These are phyloP conservation scores for Xeromyces bisporus DNA, from an alignment of 495 filamentous ascomycete genomes.

Conservation along the genomic window DNA sequence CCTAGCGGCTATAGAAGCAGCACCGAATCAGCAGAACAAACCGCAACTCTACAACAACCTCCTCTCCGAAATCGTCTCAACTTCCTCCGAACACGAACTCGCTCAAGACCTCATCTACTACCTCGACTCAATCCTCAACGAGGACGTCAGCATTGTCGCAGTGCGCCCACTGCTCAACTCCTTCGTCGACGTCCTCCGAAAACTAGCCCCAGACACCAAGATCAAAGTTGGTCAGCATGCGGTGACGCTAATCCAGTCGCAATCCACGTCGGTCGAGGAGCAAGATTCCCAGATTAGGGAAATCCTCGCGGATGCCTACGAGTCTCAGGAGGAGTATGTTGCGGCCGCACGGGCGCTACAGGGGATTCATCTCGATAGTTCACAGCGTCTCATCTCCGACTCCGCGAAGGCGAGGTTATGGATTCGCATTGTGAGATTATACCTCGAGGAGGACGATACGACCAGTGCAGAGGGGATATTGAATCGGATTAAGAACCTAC, in stretches of 20 bases:
- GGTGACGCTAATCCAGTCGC: conserved; percentile 44
- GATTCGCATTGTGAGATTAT: conserved; percentile 88
- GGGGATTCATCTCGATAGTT: conserved; percentile 73
- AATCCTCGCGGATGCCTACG: conserved; percentile 68
- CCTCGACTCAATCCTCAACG: conserved; percentile 47
- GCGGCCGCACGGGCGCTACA: conserved; percentile 61
- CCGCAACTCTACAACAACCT: conserved; percentile 47
- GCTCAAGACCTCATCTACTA: conserved; percentile 52
- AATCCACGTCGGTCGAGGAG: conserved; percentile 68
- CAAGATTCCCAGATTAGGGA: conserved; percentile 62
- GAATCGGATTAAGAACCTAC: conserved; percentile 83
- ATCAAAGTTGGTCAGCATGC: conserved; percentile 55
- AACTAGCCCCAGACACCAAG: conserved; percentile 41
- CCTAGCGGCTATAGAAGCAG: conserved; percentile 36
- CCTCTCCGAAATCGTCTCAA: conserved; percentile 43
- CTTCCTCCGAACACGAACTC: conserved; percentile 35
- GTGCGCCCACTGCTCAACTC: conserved; percentile 52
- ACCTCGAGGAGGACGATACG: conserved; percentile 87
- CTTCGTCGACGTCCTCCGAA: conserved; percentile 43
- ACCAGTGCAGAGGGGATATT: conserved; percentile 70
- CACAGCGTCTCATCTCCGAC: conserved; percentile 65
- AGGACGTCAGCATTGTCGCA: conserved; percentile 56
- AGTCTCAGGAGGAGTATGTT: conserved; percentile 61
- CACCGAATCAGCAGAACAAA: conserved; percentile 34
- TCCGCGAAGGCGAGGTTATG: conserved; percentile 65